Percentiles rank a stretch among this genome's conserved stretches.
Evolutionary conservation across 139 green algal genomes (phyloP).

Genomic region (Chlorella sorokiniana): DNA sequence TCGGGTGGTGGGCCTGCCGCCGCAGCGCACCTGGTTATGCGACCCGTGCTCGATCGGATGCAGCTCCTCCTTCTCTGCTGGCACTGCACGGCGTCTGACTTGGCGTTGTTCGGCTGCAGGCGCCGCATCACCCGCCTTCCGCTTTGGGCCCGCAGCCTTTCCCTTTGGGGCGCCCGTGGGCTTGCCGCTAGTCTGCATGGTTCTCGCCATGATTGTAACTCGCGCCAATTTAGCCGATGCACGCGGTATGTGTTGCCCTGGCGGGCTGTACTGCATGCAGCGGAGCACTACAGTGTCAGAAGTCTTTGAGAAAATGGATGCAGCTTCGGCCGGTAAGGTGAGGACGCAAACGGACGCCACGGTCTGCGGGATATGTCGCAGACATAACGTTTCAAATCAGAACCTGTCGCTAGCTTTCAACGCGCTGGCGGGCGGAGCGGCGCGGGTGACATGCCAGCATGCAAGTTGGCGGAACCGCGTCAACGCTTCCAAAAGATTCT

Average conservation of each 20-base stretch:
- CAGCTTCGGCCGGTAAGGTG: no score
- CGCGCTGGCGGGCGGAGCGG: no score
- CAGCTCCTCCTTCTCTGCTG: slow-evolving; percentile 25
- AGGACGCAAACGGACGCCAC: no score
- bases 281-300: no score
- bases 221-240: not conserved
- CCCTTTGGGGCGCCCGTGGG: not conserved
- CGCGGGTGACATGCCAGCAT: no score
- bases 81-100: not conserved
- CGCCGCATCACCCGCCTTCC: slow-evolving; percentile 4
- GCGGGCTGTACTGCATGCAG: not conserved
- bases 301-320: no score
- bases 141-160: no score
- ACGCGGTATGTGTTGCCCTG: not conserved
- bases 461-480: no score
- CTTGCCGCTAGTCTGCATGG: not conserved
- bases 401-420: no score
- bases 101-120: not conserved
- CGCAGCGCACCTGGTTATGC: slow-evolving; percentile 17
- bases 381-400: no score
- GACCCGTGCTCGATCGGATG: slow-evolving; percentile 35
- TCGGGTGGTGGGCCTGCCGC: not conserved
- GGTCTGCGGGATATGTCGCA: no score
- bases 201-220: not conserved
- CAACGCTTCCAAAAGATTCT: no score